These are phyloP conservation scores for Datisca glomerata DNA, from an alignment of 306 rosid species.

Conservation along the genomic window DNA sequence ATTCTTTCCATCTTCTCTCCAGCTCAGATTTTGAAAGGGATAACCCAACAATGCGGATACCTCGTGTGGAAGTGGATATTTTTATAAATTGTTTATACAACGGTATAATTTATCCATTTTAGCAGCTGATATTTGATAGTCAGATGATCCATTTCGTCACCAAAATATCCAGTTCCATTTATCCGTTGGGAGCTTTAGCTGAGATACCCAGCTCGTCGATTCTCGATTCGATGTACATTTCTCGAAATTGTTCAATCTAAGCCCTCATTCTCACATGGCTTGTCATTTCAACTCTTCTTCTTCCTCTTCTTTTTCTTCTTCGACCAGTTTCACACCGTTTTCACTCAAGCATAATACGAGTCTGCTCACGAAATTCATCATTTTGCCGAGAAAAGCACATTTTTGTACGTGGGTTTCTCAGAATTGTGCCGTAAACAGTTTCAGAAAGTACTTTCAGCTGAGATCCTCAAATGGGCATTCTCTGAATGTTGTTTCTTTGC, in stretches of 20 bases:
- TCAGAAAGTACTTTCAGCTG: slow-evolving; percentile 41
- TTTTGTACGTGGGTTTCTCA: slow-evolving; percentile 27
- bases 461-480: slow-evolving; percentile 77
- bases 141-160: slow-evolving; percentile 4
- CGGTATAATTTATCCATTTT: no score
- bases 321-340: slow-evolving; percentile 25
- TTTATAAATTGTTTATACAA: no score
- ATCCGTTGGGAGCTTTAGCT: background rate
- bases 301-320: slow-evolving; percentile 20
- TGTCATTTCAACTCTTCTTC: slow-evolving; percentile 23
- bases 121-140: background rate
- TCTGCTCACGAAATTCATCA: slow-evolving; percentile 17
- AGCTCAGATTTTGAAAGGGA: no score
- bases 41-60: no score
- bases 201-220: background rate
- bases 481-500: slow-evolving; percentile 44
- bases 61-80: no score
- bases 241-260: slow-evolving; percentile 6
- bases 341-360: slow-evolving; percentile 30
- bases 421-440: slow-evolving; percentile 18
- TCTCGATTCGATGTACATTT: background rate
- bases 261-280: slow-evolving; percentile 41
- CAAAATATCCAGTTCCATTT: background rate
- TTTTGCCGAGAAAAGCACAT: slow-evolving; percentile 17
- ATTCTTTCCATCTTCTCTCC: no score